Evolutionary conservation across 768 basidiomycete genomes (phyloP).

Genomic region (Postia placenta): DNA sequence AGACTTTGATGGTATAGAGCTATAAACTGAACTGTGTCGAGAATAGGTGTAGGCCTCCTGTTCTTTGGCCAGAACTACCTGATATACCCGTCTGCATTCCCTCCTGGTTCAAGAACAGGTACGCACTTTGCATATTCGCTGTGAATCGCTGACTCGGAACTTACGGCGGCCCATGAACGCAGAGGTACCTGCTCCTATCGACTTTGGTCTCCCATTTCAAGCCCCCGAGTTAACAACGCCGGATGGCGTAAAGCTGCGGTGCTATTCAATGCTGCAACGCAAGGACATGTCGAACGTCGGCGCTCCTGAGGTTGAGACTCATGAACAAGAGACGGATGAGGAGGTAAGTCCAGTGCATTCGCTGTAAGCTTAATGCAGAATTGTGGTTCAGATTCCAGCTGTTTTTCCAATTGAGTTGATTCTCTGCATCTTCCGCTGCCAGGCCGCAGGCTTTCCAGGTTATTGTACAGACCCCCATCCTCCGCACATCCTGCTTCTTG

Average conservation of each 20-base stretch:
- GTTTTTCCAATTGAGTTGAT: too few relatives aligned
- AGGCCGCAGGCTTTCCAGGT: too few relatives aligned
- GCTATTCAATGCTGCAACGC: constrained; percentile 70
- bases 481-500: too few relatives aligned
- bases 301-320: constrained; percentile 26
- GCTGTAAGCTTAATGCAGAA: too few relatives aligned
- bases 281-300: constrained; percentile 33
- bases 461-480: too few relatives aligned
- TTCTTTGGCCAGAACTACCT: constrained; percentile 78
- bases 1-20: too few relatives aligned
- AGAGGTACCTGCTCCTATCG: constrained; percentile 70
- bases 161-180: constrained; percentile 8
- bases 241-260: constrained; percentile 66
- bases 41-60: constrained; percentile 14
- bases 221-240: constrained; percentile 66
- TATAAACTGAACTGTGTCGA: too few relatives aligned
- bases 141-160: too few relatives aligned
- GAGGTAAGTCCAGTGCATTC: too few relatives aligned
- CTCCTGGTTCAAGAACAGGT: constrained; percentile 78
- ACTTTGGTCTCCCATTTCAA: constrained; percentile 69
- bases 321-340: constrained; percentile 58
- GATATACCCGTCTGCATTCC: constrained; percentile 84
- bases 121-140: constrained; percentile 8
- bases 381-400: too few relatives aligned
- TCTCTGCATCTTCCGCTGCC: too few relatives aligned